These are phyloP conservation scores for Anthracocystis setariae DNA, from an alignment of 1,284 basidiomycete species.

Conservation along the genomic window DNA sequence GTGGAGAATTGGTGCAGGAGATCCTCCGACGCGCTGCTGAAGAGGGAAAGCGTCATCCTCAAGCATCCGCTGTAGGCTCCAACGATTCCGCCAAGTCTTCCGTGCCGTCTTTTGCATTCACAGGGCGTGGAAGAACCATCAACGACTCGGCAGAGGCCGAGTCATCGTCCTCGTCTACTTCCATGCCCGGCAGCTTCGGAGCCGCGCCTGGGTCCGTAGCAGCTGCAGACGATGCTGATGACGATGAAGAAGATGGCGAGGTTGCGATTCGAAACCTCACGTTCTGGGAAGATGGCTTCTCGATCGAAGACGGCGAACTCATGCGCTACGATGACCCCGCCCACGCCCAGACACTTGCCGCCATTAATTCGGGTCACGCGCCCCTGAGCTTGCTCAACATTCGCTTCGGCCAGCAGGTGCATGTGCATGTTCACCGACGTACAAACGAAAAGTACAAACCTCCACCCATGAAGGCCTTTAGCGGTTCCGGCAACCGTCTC, in stretches of 20 bases:
- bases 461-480: slow-evolving; percentile 73
- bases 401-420: slow-evolving; percentile 81
- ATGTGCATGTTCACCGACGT: slow-evolving; percentile 82
- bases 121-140: slow-evolving; percentile 50
- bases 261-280: slow-evolving; percentile 80
- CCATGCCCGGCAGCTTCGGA: slow-evolving; percentile 38
- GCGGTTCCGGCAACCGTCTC: slow-evolving; percentile 82
- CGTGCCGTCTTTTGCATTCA: slow-evolving; percentile 34
- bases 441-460: slow-evolving; percentile 79
- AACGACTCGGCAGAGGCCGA: slow-evolving; percentile 35
- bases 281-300: slow-evolving; percentile 95
- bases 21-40: slow-evolving; percentile 80
- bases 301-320: slow-evolving; percentile 87
- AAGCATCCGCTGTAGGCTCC: slow-evolving; percentile 11
- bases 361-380: slow-evolving; percentile 84
- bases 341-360: slow-evolving; percentile 78
- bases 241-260: slow-evolving; percentile 71
- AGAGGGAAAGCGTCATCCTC: slow-evolving; percentile 69
- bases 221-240: slow-evolving; percentile 59
- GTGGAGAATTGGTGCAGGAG: slow-evolving; percentile 79
- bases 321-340: slow-evolving; percentile 84
- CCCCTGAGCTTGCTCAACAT: slow-evolving; percentile 84
- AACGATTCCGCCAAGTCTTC: slow-evolving; percentile 9
- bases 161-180: slow-evolving; percentile 14
- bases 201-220: slow-evolving; percentile 4